Evolutionary conservation across 1,139 yeast genomes (phyloP).

Genomic region (Neolecta irregularis): DNA sequence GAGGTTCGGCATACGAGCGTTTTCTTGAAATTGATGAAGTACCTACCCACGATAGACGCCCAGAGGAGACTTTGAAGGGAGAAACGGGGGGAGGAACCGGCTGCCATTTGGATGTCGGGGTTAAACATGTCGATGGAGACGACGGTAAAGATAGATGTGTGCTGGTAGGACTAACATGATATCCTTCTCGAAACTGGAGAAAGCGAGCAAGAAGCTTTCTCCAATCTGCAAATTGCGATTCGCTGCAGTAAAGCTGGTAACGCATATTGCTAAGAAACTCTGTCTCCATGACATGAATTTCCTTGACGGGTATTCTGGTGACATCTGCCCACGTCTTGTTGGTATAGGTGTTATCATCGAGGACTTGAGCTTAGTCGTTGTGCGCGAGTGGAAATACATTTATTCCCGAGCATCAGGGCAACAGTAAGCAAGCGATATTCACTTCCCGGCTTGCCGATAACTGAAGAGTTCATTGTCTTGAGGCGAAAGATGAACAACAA

Average conservation of each 20-base stretch:
- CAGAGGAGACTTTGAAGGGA: too few relatives aligned
- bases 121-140: too few relatives aligned
- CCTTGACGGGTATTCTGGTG: constrained; percentile 47
- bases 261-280: constrained; percentile 24
- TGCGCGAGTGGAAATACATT: constrained; percentile 25
- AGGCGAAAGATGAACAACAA: constrained; percentile 24
- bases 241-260: constrained; percentile 21
- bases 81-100: too few relatives aligned
- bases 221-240: constrained; percentile 22
- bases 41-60: too few relatives aligned
- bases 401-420: constrained; percentile 68
- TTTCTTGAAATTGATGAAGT: too few relatives aligned
- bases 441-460: constrained; percentile 24
- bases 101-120: too few relatives aligned
- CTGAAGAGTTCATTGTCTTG: constrained; percentile 19
- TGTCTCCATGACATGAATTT: constrained; percentile 50
- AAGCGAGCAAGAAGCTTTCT: constrained; percentile 18
- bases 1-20: too few relatives aligned
- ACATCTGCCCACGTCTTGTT: constrained; percentile 89
- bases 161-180: too few relatives aligned
- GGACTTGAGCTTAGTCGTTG: constrained; percentile 23
- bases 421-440: constrained; percentile 49
- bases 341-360: constrained; percentile 87
- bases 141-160: too few relatives aligned
- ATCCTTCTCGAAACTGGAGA: too few relatives aligned